Evolutionary conservation across 2,329 filamentous ascomycete species (phyloP), one percentile per base, ranked within the genome.

Genomic region (Aspergillus eucalypticola): DNA sequence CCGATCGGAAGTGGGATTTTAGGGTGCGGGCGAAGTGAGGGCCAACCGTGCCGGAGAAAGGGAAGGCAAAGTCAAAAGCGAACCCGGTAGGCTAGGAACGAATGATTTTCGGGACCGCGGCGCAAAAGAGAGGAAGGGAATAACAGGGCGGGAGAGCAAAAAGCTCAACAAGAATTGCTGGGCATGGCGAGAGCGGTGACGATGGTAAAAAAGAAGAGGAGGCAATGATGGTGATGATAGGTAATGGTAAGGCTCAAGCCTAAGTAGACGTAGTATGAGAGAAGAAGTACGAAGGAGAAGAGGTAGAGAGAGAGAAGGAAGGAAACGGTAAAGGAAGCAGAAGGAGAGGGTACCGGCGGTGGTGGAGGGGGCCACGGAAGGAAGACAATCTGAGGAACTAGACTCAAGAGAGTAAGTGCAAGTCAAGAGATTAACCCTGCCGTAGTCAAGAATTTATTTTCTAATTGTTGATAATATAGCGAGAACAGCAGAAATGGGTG

Each of bases 131-230:
- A 44, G 23, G 29, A 25, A 13, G 46, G 17, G 29, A 19, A 13
- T 48, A 8, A 52, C 8, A 32, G 19, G 41, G 50, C 56, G 54
- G 42, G 19, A 42, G 50, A 60, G 54, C 46, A 44, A 49, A 13
- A 55, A 21, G 29, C 19, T 62, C 54, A 62, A 38, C 23, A n/a
- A 46, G 38, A 50, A 46, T 27, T 50, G 50, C 25, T 38, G 54
- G 59, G 39, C 57, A 62, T 62, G 53, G 57, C 38, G 38, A 44
- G 49, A 50, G 46, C 46, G 46, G n/a, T 44, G 41, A 44, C 19
- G 17, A 44, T 44, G 10, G 8, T 29, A 29, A 7, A 29, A 10
- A 7, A 44, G 41, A 44, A 4, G 41, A 44, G 29, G 54, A 35
- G 27, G 56, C 7, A 7, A 27, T 27, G 25, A 6, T 27, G 44